Base-by-base conservation (phyloP, 2,329 filamentous ascomycete species). In the Pseudogymnoascus sp. region DNA sequence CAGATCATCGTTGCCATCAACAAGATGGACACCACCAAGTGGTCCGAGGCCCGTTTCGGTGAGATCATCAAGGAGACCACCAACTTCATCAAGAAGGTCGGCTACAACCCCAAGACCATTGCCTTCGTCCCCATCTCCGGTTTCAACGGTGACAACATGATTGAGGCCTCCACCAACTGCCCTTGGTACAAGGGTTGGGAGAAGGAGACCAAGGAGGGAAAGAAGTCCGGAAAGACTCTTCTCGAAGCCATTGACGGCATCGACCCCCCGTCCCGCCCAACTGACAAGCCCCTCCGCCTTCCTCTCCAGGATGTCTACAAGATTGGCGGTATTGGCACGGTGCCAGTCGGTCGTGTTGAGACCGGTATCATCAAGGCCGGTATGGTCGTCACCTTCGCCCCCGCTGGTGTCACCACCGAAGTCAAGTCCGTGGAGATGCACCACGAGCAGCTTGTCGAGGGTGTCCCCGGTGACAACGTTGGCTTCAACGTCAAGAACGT, bases 401-500 rank as follows among this genome's bases (percentile, higher is more conserved):
- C 94, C 71, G 83, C 92, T 85, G 91, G 91, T 87, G 92, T 99
- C 79, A 97, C 94, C 88, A 97, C 94, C 86, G 94, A 99, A 90
- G 94, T 97, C 87, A 99, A 99, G 91, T 97, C 93, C 80, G 94
- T 99, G 75, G 94, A 99, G 86, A 99, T 99, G 94, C 93, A 97
- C 88, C 93, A 97, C 91, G 91, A 97, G 86, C 92, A 97, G 89
- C 92, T 99, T 72, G 66, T 78, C 69, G 88, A 96, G 86, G 94
- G 94, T 90, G 76, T 90, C 70, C 94, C 94, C 76, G 94, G 94
- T 88, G 94, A 99, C 90, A 99, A 99, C 86, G 94, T 99, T 79
- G 94, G 94, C 74, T 99, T 99, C 92, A 99, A 99, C 90, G 93
- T 99, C 83, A 99, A 99, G 92, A 99, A 99, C 94, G 94, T 99